Base-by-base conservation (phyloP, 208 protist genomes). In the Plasmodiophora brassicae region DNA sequence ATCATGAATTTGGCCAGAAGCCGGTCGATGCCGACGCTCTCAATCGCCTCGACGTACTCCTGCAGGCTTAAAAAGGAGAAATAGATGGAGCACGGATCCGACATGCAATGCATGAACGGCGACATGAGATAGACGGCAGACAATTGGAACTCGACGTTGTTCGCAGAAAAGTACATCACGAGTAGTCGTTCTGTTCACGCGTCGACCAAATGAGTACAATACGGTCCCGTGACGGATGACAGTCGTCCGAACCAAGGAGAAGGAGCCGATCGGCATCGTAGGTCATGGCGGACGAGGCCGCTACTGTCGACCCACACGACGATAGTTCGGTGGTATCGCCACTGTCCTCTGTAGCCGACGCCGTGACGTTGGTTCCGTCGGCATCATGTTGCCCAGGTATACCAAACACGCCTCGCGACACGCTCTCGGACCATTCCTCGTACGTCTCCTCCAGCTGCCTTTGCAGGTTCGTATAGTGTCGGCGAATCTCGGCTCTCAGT, bases 81-180 rank as follows among this genome's bases (percentile, higher is more conserved):
- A 38, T 78, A 78, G 5, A 78, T 32, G 10, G 65, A 78, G 65
- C 65, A 78, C 5, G 65, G 65, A 38, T 78, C 65, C 32, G 65
- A 38, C 65, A 78, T 78, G n/a, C 65, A 78, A 78, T 78, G 65
- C 65, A 78, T 5, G n/a, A 78, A 78, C 32, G 65, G 65, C 10
- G 65, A n/a, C 5, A 78, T 14, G 14, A 78, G 65, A 32, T 78
- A 78, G n/a, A 78, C 65, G 5, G n/a, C 14, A 32, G 65, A 78
- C 20, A 78, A 32, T 44, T 78, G 14, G 14, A 78, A 32, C n/a
- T 78, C 65, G 20, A 32, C 65, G 65, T 78, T 78, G 20, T 78
- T 78, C 5, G 65, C 65, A 78, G 65, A 78, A 5, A 78, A 5
- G n/a, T 78, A 32, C 65, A 78, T 78, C 14, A 78, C 5, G 41